Percentiles rank a stretch among this genome's conserved stretches.
Conservation (phyloP, 805 yeast genomes). For the Sungouiozyma ichnusensis region DNA sequence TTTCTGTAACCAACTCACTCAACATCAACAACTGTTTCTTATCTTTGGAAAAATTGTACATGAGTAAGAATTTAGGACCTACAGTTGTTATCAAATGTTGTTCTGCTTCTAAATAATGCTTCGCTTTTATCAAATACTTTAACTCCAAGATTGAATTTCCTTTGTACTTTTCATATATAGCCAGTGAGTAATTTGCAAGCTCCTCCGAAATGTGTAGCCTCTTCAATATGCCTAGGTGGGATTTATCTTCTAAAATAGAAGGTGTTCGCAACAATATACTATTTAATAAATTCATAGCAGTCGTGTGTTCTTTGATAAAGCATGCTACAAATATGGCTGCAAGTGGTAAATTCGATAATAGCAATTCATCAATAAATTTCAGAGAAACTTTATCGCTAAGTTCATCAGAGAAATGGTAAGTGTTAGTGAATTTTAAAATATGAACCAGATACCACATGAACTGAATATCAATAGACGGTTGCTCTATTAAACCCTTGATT, state of each 20-base stretch:
- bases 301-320: constrained; percentile 41
- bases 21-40: constrained; percentile 35
- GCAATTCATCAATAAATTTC: constrained; percentile 43
- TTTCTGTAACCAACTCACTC: constrained; percentile 30
- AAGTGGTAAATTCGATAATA: constrained; percentile 36
- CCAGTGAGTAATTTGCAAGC: constrained; percentile 47
- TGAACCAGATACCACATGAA: constrained; percentile 45
- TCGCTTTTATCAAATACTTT: constrained; percentile 51
- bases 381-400: constrained; percentile 32
- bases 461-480: constrained; percentile 26
- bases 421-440: constrained; percentile 31
- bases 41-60: constrained; percentile 4
- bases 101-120: constrained; percentile 54
- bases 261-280: constrained; percentile 21
- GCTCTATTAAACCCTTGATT: constrained; percentile 9
- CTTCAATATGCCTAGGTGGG: constrained; percentile 16
- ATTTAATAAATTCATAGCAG: constrained; percentile 34
- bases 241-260: constrained; percentile 8
- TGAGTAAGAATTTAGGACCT: constrained; percentile 58
- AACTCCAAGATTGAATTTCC: constrained; percentile 52
- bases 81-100: constrained; percentile 41
- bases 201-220: constrained; percentile 39
- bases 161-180: constrained; percentile 39
- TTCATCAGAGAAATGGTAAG: constrained; percentile 15
- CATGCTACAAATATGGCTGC: constrained; percentile 56